These are phyloP conservation scores for Schizophyllum commune DNA, from an alignment of 1,284 basidiomycete species.

Conservation along the genomic window DNA sequence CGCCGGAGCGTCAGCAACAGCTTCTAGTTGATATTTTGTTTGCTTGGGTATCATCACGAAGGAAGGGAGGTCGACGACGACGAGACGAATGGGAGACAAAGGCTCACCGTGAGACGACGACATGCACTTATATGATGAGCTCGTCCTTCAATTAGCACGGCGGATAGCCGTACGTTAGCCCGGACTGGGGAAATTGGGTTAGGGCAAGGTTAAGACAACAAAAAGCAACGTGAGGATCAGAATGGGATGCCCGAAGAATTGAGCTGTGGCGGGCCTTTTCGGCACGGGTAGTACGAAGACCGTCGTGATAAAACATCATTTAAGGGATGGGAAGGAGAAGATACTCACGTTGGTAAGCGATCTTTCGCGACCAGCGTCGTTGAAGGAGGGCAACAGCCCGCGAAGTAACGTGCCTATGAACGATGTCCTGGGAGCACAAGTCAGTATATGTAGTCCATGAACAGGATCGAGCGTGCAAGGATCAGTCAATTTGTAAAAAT, in stretches of 20 bases:
- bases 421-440: neutral
- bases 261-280: constrained; percentile 88
- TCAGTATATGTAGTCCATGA: neutral
- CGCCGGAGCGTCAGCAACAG: constrained; percentile 52
- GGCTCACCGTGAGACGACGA: neutral
- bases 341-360: constrained; percentile 15
- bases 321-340: constrained; percentile 3
- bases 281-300: constrained; percentile 75
- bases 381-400: neutral
- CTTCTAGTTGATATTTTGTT: constrained; percentile 74
- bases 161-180: neutral
- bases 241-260: constrained; percentile 66
- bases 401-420: neutral
- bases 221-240: constrained; percentile 37
- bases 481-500: constrained; percentile 36
- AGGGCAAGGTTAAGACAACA: neutral
- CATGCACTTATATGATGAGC: neutral
- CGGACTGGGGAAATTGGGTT: neutral
- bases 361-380: neutral
- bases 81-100: neutral
- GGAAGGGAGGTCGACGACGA: neutral
- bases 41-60: neutral
- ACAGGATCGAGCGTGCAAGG: no score
- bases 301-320: constrained; percentile 72
- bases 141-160: neutral